These are phyloP conservation scores for Backusella sp. DNA, from an alignment of 192 early-diverging fungal genomes.

Conservation along the genomic window DNA sequence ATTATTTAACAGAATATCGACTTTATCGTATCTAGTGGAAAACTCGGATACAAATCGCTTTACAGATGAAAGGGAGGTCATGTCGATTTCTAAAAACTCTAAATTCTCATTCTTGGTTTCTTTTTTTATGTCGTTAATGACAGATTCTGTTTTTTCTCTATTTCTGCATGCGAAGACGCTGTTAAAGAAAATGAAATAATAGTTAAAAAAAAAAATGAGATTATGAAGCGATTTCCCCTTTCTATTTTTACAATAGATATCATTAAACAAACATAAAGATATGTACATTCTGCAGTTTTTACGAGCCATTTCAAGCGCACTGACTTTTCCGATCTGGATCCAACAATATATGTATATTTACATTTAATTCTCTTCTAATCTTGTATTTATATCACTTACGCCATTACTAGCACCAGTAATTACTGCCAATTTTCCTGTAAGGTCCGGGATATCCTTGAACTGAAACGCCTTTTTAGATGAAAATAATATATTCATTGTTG, in stretches of 20 bases:
- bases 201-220: neutral
- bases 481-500: neutral
- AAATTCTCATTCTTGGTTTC: conserved; percentile 15
- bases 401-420: conserved; percentile 51
- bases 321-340: conserved; percentile 26
- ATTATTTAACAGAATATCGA: conserved; percentile 60
- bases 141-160: conserved; percentile 9
- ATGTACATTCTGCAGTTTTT: conserved; percentile 23
- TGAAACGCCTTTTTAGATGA: neutral
- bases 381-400: conserved; percentile 12
- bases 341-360: neutral
- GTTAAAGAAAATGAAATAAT: neutral
- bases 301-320: conserved; percentile 25
- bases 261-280: neutral
- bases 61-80: conserved; percentile 36
- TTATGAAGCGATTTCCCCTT: neutral
- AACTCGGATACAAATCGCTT: conserved; percentile 35
- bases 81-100: conserved; percentile 25
- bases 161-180: conserved; percentile 14
- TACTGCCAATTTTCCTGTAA: conserved; percentile 40
- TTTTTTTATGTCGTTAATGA: conserved; percentile 20
- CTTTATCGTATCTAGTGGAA: conserved; percentile 21
- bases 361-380: no score
- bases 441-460: conserved; percentile 31
- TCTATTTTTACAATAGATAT: neutral